A percentile compares a stretch with the other conserved stretches of the same genome.
phyloP scores from a whole-genome alignment of 495 filamentous ascomycete genomes.

The Hypoxylon cercidicola region DNA sequence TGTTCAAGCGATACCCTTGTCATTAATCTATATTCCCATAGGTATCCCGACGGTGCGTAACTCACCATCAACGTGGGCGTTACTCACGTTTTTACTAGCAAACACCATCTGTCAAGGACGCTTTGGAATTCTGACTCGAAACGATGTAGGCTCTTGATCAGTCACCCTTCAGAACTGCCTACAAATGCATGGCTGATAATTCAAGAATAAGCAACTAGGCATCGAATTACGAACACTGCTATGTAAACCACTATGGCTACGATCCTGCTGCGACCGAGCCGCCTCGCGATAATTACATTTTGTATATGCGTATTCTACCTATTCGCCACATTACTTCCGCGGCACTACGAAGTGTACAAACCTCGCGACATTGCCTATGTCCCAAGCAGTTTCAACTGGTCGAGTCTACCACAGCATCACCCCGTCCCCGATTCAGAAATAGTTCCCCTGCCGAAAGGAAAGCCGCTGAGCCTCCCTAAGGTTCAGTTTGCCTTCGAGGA shows the following conservation, averaged over 20 bases:
- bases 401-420: constrained; percentile 65
- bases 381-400: constrained; percentile 63
- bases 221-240: background rate
- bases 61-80: no score
- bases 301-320: constrained; percentile 21
- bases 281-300: constrained; percentile 22
- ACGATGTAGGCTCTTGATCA: no score
- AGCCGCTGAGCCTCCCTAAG: constrained; percentile 66
- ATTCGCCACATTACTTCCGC: constrained; percentile 24
- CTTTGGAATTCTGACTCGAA: no score
- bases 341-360: background rate
- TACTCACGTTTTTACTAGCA: no score
- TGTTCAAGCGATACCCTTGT: no score
- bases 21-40: no score
- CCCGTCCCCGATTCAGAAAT: constrained; percentile 65
- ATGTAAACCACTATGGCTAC: constrained; percentile 16
- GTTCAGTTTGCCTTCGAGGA: constrained; percentile 71
- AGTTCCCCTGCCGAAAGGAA: constrained; percentile 70
- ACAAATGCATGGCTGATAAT: background rate
- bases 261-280: constrained; percentile 24
- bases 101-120: no score
- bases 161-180: no score
- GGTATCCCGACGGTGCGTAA: no score
- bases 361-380: constrained; percentile 26
- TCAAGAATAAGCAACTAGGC: background rate